phyloP scores from a whole-genome alignment of 1,284 basidiomycete species.

The Cutaneotrichosporon cutaneum region DNA sequence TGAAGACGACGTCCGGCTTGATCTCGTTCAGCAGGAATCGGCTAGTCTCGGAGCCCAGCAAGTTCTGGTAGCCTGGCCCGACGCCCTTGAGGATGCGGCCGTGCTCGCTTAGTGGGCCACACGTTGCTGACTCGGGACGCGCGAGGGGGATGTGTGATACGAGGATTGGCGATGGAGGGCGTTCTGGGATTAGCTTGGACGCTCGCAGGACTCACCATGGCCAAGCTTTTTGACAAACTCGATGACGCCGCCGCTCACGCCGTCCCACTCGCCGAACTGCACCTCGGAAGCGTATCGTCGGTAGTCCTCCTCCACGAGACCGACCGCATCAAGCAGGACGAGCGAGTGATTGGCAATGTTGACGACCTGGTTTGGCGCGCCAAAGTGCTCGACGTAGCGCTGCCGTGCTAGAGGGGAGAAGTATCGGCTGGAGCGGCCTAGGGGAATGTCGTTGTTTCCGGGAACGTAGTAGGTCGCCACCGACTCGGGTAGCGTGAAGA shows the following conservation, averaged over 20 bases:
- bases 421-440: constrained; percentile 54
- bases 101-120: constrained; percentile 72
- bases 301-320: constrained; percentile 73
- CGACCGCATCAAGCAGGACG: constrained; percentile 70
- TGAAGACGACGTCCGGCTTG: constrained; percentile 63
- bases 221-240: constrained; percentile 68
- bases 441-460: constrained; percentile 80
- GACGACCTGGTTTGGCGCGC: constrained; percentile 43
- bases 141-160: constrained; percentile 80
- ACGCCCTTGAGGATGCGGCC: constrained; percentile 70
- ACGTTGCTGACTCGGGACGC: constrained; percentile 66
- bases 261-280: constrained; percentile 61
- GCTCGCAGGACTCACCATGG: constrained; percentile 51
- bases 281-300: constrained; percentile 60
- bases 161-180: constrained; percentile 59
- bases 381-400: constrained; percentile 62
- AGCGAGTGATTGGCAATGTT: constrained; percentile 68
- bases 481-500: constrained; percentile 58
- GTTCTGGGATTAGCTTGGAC: constrained; percentile 31
- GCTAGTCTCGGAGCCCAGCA: constrained; percentile 69
- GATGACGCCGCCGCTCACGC: constrained; percentile 61
- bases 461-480: constrained; percentile 66
- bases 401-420: constrained; percentile 61
- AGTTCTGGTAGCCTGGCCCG: constrained; percentile 78
- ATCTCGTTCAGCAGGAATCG: constrained; percentile 66